A percentile compares a stretch with the other conserved stretches of the same genome.
These are phyloP conservation scores for Phytopythium litorale DNA, from an alignment of 352 stramenopile genomes.

Conservation along the genomic window DNA sequence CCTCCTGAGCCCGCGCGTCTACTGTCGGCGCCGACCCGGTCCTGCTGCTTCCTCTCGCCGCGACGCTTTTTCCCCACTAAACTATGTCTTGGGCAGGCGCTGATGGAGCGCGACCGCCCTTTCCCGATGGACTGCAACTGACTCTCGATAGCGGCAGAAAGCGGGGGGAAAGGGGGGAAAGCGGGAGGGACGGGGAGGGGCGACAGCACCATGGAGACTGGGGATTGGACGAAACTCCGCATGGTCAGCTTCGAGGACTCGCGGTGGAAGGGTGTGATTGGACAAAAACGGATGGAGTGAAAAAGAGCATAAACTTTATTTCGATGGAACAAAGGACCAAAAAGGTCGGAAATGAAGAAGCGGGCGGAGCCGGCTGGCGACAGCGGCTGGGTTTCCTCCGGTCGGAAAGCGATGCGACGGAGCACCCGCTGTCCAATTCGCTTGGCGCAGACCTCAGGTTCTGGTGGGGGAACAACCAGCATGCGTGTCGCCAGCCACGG, in stretches of 20 bases:
- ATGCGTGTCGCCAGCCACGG: too few species aligned
- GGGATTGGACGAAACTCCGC: background rate
- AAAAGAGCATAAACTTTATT: background rate
- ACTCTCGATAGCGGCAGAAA: constrained; percentile 2
- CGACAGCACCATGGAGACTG: background rate
- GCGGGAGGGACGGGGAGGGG: background rate
- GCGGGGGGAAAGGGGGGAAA: constrained; percentile 1
- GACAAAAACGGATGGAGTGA: background rate
- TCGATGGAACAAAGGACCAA: background rate
- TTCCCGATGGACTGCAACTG: background rate
- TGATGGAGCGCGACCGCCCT: background rate
- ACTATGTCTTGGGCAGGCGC: too few species aligned
- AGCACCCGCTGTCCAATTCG: background rate
- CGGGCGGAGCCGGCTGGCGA: background rate
- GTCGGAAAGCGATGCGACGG: background rate
- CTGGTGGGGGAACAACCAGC: background rate
- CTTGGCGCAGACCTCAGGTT: background rate
- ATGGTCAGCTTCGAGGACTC: background rate
- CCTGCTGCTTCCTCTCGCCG: background rate
- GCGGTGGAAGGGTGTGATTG: background rate
- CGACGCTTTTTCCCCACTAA: constrained; percentile 2
- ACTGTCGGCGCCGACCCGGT: background rate
- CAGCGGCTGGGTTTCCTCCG: background rate
- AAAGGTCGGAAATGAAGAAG: background rate
- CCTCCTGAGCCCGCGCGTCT: too few species aligned